Percentiles rank a stretch among this genome's conserved stretches.
Evolutionary conservation across 23 red algal genomes (phyloP).

Genomic region (Gracilaria gracilis): DNA sequence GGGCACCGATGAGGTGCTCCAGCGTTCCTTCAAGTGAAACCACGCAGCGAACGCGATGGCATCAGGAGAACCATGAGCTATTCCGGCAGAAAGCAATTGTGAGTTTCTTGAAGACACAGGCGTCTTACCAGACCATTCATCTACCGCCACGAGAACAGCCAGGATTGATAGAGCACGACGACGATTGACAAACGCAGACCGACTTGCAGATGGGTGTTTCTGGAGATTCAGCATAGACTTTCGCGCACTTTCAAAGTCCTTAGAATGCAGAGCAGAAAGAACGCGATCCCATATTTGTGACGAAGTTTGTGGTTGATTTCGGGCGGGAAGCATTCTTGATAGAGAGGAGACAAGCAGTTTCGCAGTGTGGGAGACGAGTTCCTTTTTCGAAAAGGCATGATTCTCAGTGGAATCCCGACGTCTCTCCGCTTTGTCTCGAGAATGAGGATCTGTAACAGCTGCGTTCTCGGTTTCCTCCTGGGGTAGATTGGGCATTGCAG

Average conservation of each 20-base stretch:
- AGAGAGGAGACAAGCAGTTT: neutral
- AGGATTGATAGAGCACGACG: constrained; percentile 17
- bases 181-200: constrained; percentile 1
- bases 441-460: neutral
- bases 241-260: neutral
- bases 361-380: constrained; percentile 8
- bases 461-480: neutral
- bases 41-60: constrained; percentile 36
- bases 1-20: constrained; percentile 1
- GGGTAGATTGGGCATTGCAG: neutral
- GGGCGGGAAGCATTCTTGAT: neutral
- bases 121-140: constrained; percentile 8
- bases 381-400: neutral
- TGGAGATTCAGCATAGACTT: neutral
- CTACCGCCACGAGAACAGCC: constrained; percentile 7
- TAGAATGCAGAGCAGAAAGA: neutral
- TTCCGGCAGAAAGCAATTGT: constrained; percentile 13
- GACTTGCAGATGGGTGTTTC: neutral
- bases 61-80: constrained; percentile 40
- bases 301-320: neutral
- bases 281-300: neutral
- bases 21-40: constrained; percentile 18
- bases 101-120: constrained; percentile 2
- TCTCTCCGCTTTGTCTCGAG: neutral
- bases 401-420: constrained; percentile 15